Base-by-base conservation (phyloP, 2,329 filamentous ascomycete genomes). In the Pyrenophora graminea region DNA sequence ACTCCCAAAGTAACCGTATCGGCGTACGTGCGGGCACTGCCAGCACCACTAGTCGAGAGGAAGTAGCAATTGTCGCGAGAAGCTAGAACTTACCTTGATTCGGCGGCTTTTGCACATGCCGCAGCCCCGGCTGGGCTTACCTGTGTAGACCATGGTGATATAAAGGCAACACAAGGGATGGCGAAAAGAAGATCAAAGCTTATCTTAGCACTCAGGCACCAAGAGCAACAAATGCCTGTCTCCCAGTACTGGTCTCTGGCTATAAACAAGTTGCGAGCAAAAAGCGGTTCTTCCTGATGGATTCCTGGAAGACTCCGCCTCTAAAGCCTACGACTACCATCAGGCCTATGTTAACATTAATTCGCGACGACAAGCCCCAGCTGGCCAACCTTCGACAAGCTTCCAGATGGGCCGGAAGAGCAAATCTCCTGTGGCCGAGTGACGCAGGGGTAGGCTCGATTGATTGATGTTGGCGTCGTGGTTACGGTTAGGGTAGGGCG, bases 61-160 rank as follows among this genome's bases (percentile, higher is more conserved):
- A 56, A 49, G 34, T 36, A 47, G 36, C n/a, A 45, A 47, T 42
- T 39, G 31, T 45, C 39, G 39, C 39, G 38, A 47, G 33, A 31
- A 38, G 33, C 23, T 10, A 23, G 31, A 25, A 63, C 78, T 56
- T 78, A 88, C 87, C 81, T 90, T 90, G 68, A 90, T 90, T 62
- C 87, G 81, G 58, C 87, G 80, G 31, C 82, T 87, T 68, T 87
- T 82, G 70, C 87, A 90, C 82, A 87, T 89, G 75, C 88, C 86
- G 64, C 87, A 90, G 63, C 86, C 87, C 42, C 71, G 67, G 53
- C 68, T 73, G 32, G 74, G 74, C 56, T 75, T 76, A 31, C 73
- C 73, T 15, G 71, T 74, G 39, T 74, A 75, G 25, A 74, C 72
- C 72, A 75, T 75, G 12, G 42, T 63, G 55, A 48, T 44, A 52